A percentile compares a stretch with the other conserved stretches of the same genome.
Evolutionary conservation across 2,329 filamentous ascomycete genomes (phyloP).

Genomic region (Trichoderma brevicompactum): DNA sequence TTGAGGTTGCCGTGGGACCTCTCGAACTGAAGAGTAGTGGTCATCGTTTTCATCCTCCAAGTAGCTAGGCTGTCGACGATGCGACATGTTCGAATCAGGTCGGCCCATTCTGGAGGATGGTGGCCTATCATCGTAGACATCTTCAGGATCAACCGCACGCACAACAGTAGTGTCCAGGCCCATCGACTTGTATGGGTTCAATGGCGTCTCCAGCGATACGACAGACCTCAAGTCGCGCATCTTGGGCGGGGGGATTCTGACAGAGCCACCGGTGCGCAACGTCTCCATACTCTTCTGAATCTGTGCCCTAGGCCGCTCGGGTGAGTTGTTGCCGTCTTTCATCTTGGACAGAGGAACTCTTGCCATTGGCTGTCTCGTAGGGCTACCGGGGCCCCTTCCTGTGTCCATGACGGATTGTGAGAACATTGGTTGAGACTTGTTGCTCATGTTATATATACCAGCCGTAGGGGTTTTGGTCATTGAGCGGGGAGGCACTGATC

Average conservation of each 20-base stretch:
- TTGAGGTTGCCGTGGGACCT: constrained; percentile 46
- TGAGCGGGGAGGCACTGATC: constrained; percentile 44
- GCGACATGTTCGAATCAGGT: constrained; percentile 48
- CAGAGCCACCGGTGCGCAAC: constrained; percentile 59
- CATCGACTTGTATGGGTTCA: constrained; percentile 53
- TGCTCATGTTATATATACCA: constrained; percentile 35
- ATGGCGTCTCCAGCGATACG: constrained; percentile 56
- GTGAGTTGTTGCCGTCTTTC: constrained; percentile 76
- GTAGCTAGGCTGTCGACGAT: constrained; percentile 39
- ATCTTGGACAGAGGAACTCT: constrained; percentile 72
- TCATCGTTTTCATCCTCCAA: constrained; percentile 40
- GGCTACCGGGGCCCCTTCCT: constrained; percentile 42
- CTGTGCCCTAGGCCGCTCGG: constrained; percentile 63
- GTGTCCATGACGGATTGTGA: constrained; percentile 30
- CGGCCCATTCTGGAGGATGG: constrained; percentile 42
- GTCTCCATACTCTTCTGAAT: constrained; percentile 51
- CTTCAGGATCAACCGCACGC: constrained; percentile 71
- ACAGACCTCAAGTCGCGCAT: constrained; percentile 77
- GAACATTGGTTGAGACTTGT: constrained; percentile 36
- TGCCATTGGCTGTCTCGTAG: constrained; percentile 66
- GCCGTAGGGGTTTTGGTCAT: constrained; percentile 61
- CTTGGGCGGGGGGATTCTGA: constrained; percentile 79
- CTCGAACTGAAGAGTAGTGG: constrained; percentile 49
- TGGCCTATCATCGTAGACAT: constrained; percentile 76
- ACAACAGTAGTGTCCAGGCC: constrained; percentile 61